These are phyloP conservation scores for Pseudogymnoascus sp. DNA, from an alignment of 2,329 filamentous ascomycete genomes.

Conservation along the genomic window DNA sequence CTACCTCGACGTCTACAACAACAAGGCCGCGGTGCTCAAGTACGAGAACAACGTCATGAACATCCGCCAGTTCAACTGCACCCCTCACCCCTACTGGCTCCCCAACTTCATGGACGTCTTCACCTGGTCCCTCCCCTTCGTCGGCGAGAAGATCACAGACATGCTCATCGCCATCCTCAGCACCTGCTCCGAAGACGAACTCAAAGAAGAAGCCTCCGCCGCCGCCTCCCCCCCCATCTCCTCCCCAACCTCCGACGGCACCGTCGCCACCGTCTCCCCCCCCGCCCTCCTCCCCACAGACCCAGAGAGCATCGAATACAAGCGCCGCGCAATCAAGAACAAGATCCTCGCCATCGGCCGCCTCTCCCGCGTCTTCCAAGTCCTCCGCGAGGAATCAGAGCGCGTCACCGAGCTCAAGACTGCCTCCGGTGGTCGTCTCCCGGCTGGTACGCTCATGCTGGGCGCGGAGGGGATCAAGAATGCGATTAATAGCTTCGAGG, in stretches of 20 bases:
- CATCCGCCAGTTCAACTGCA: conserved; percentile 99
- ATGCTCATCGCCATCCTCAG: conserved; percentile 99
- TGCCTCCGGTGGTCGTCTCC: conserved; percentile 81
- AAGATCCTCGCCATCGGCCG: conserved; percentile 97
- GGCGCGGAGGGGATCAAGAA: conserved; percentile 98
- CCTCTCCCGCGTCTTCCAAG: conserved; percentile 95
- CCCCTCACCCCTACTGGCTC: conserved; percentile 97
- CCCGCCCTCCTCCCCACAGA: conserved; percentile 36
- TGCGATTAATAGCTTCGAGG: conserved; percentile 92
- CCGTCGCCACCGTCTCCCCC: background rate
- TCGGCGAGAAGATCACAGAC: conserved; percentile 97
- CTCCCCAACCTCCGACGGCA: conserved; percentile 26
- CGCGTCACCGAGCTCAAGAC: conserved; percentile 97
- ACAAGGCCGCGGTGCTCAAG: conserved; percentile 97
- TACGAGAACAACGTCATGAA: conserved; percentile 99
- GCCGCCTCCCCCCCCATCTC: conserved; percentile 65
- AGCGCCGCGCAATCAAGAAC: conserved; percentile 97
- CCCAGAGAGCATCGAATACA: conserved; percentile 83
- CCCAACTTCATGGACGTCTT: conserved; percentile 99
- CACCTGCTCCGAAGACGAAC: conserved; percentile 97
- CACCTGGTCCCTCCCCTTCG: conserved; percentile 98
- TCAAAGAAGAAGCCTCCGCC: conserved; percentile 72
- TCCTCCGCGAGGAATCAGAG: conserved; percentile 93
- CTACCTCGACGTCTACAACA: conserved; percentile 99
- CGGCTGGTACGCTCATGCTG: conserved; percentile 93